Evolutionary conservation across 345 rosid species (phyloP), one percentile per base, ranked within the genome.

Genomic region (Arabidopsis arenosa): DNA sequence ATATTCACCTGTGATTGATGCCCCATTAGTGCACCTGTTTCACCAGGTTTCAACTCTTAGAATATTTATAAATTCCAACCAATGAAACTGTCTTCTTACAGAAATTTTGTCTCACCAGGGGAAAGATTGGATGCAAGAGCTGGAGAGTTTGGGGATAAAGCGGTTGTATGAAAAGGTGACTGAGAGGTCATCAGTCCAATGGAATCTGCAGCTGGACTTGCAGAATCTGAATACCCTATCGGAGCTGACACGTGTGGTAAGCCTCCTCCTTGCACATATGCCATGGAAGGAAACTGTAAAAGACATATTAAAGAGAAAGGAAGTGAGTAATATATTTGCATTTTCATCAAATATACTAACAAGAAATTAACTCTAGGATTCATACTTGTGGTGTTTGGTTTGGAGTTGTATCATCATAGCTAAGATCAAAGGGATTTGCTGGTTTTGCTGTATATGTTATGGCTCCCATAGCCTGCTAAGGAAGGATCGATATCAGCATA

Each of bases 341-440:
- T 39, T 44, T 68, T 51, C 49, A 68, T 21, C 13, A 15, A 32
- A 49, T 8, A 53, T 37, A 26, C 26, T 43, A 33, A 69, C 2
- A 40, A 3, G 7, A 45, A 17, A 26, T 64, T 23, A 58, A 47
- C 21, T 68, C 12, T 45, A 61, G 43, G 41, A 49, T 63, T 51
- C 80, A 1, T 88, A 90, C 94, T 57, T 49, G 63, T 58, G 75
- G 62, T 40, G 59, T 75, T 79, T 79, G 89, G 33, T 43, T 53
- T 68, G 78, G 70, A 75, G 61, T 28, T 70, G 77, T 72, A 59
- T 74, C 79, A 60, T 83, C 88, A 15, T 59, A 76, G 76, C 59
- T 55, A 44, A 84, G 9, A 76, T 91, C 93, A 68, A 93, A 93
- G 2, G 94, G 98, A 70, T 91, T 93, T 62, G 84, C 63, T 44